Evolutionary conservation across 805 yeast genomes (phyloP), one percentile per base, ranked within the genome.

Genomic region (Candida sphagnicola): DNA sequence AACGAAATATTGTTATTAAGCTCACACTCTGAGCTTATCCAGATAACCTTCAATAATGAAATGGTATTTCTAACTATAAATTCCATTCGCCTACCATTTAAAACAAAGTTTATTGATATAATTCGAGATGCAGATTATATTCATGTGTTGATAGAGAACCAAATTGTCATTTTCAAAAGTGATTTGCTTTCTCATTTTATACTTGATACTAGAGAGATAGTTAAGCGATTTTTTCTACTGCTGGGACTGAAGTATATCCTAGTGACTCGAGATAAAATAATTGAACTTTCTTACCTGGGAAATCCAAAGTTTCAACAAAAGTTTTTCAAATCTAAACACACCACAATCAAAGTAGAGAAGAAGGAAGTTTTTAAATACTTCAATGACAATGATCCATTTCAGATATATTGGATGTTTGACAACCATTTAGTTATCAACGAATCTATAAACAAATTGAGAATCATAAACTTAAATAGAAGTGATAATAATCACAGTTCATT

Each of bases 341-440:
- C 15, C 5, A 26, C n/a, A 21, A 31, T 17, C 4, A 4, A 8
- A 11, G 8, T 14, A 8, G 35, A 31, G 14, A 15, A 16, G 12
- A 13, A 17, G 8, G 25, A 31, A 21, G 13, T 31, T 6, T 18
- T 24, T 19, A 16, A 25, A 13, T 43, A 43, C 30, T 13, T 16
- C 6, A 36, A 43, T 31, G 36, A 35, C 13, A 43, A 43, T 29
- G 34, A 40, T 17, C 34, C 39, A 4, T 6, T 13, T 26, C 47
- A 43, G 23, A 28, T 30, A 14, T 36, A 41, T 35, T 29, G 28
- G 18, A 14, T 43, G n/a, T 37, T 40, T 15, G 12, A 28, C 6
- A 36, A 39, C 36, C 40, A 35, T 38, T 38, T 43, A 16, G 26
- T 43, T 2, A 41, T 36, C 13, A 40, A 40, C 18, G 29, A 18